phyloP scores from a whole-genome alignment of 1,284 basidiomycete species.

The Microbotryum scabiosae region DNA sequence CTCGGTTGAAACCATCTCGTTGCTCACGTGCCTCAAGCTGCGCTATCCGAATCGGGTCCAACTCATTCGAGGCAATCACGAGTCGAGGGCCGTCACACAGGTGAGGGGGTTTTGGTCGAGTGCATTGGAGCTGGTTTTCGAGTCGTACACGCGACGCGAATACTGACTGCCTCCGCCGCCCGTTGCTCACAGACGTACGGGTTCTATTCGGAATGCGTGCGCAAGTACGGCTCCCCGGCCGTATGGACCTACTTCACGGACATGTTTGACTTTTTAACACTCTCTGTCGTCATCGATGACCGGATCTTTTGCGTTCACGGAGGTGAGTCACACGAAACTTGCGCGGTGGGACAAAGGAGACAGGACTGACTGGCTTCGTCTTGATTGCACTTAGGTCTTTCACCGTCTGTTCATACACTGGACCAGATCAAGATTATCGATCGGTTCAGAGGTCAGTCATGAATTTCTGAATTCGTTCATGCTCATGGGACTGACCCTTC shows the following conservation, averaged over 20 bases:
- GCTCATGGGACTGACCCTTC: background rate
- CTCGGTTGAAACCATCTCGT: conserved; percentile 96
- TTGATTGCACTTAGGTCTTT: conserved; percentile 55
- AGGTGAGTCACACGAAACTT: too few relatives aligned
- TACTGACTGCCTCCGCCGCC: too few relatives aligned
- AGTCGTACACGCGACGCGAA: too few relatives aligned
- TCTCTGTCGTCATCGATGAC: conserved; percentile 97
- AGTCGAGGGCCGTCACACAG: conserved; percentile 95
- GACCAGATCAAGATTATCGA: conserved; percentile 99
- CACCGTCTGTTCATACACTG: conserved; percentile 95
- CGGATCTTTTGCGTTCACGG: conserved; percentile 99
- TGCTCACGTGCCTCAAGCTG: conserved; percentile 92
- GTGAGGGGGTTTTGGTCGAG: conserved; percentile 45
- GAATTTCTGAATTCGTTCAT: background rate
- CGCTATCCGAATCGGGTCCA: conserved; percentile 96
- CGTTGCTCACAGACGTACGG: conserved; percentile 71
- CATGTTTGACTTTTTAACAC: conserved; percentile 98
- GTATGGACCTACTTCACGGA: conserved; percentile 99
- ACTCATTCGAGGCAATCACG: conserved; percentile 95
- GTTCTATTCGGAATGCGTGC: conserved; percentile 96
- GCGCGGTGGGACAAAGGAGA: conserved; percentile 19
- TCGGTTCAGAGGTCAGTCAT: conserved; percentile 77
- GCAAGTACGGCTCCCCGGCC: conserved; percentile 88
- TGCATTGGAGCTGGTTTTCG: conserved; percentile 8
- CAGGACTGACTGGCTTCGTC: background rate